Percentiles rank a stretch among this genome's conserved stretches.
These are phyloP conservation scores for Carallia brachiata DNA, from an alignment of 345 rosid genomes.

Conservation along the genomic window DNA sequence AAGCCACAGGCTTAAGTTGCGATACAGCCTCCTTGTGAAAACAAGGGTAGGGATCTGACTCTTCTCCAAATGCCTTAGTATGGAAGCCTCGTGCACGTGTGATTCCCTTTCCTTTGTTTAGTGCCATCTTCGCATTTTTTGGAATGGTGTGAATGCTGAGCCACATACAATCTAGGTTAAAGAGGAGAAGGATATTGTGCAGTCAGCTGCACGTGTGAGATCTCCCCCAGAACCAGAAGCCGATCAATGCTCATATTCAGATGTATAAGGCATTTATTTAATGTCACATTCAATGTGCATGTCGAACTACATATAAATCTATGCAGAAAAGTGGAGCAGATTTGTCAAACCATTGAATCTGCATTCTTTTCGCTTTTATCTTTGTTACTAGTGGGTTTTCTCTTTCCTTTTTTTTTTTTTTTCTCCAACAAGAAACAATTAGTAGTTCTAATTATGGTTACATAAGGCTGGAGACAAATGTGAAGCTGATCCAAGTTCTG, in stretches of 20 bases:
- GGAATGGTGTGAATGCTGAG: too few species aligned
- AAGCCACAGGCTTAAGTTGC: not conserved
- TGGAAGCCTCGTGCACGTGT: too few species aligned
- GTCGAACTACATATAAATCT: too few species aligned
- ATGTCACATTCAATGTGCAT: not conserved
- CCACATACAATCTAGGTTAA: slow-evolving; percentile 33
- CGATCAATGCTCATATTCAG: slow-evolving; percentile 22
- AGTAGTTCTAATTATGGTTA: slow-evolving; percentile 6
- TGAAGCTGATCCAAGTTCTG: slow-evolving; percentile 28
- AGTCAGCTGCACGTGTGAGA: slow-evolving; percentile 20
- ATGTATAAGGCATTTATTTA: slow-evolving; percentile 6
- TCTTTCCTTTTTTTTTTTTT: not conserved
- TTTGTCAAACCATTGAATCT: too few species aligned
- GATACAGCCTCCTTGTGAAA: too few species aligned
- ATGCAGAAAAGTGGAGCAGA: too few species aligned
- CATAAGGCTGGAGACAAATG: slow-evolving; percentile 25
- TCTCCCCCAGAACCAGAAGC: slow-evolving; percentile 30
- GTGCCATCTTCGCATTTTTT: too few species aligned
- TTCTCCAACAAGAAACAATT: not conserved
- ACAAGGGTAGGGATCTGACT: too few species aligned
- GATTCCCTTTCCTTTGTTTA: not conserved
- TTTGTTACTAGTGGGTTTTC: too few species aligned
- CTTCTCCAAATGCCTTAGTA: too few species aligned
- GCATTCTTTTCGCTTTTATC: too few species aligned
- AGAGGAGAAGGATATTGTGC: slow-evolving; percentile 27